phyloP scores from a whole-genome alignment of 148 eudicot species.

The Rhododendron mucronatum region DNA sequence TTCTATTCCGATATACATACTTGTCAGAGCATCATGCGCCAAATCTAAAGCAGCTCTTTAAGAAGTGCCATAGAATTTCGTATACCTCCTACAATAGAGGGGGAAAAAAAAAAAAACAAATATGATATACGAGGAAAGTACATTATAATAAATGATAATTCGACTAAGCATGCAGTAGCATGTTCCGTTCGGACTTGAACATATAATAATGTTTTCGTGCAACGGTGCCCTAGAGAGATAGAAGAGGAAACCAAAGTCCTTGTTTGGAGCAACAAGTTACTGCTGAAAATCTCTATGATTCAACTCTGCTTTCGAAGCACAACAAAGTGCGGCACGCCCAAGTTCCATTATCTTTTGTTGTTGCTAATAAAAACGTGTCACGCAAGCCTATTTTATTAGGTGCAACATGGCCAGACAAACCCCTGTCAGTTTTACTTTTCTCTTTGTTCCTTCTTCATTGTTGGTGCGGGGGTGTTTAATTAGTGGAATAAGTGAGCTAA shows the following conservation, averaged over 20 bases:
- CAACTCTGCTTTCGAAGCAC: background rate
- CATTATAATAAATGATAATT: background rate
- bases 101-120: background rate
- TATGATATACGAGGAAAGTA: background rate
- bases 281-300: background rate
- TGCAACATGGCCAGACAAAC: background rate
- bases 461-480: background rate
- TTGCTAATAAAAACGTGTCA: background rate
- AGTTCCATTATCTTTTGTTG: background rate
- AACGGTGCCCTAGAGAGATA: background rate
- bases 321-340: background rate
- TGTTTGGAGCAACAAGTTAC: background rate
- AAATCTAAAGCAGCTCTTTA: constrained; percentile 71
- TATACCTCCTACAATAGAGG: constrained; percentile 64
- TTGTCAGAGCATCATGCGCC: constrained; percentile 84
- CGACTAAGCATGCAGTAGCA: background rate
- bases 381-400: background rate
- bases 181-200: background rate
- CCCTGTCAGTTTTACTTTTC: background rate
- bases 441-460: background rate
- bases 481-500: background rate
- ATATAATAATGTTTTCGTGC: background rate
- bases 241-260: background rate
- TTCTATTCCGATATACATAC: constrained; percentile 39
- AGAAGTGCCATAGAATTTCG: constrained; percentile 86